phyloP scores from a whole-genome alignment of 805 yeast genomes.

The Sugiyamaella chiloensis region DNA sequence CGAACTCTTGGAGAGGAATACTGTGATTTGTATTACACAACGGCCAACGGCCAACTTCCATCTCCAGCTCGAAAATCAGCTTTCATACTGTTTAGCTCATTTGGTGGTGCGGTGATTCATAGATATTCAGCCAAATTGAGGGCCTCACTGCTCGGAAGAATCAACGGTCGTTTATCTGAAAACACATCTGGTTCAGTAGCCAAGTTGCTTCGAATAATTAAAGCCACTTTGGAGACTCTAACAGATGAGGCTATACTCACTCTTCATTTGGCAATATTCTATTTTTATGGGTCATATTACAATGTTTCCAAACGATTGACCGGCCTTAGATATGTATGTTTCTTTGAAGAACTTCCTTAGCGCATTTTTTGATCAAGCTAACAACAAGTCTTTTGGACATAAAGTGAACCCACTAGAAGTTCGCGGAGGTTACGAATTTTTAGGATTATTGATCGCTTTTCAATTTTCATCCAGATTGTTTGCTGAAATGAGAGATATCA shows the following conservation, averaged over 20 bases:
- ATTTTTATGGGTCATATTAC: slow-evolving; percentile 79
- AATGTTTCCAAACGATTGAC: slow-evolving; percentile 70
- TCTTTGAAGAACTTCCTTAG: too few relatives aligned
- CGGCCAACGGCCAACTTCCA: slow-evolving; percentile 27
- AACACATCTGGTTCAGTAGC: background rate
- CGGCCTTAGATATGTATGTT: slow-evolving; percentile 69
- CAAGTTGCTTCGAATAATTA: background rate
- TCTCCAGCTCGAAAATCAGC: slow-evolving; percentile 44
- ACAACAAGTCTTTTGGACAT: slow-evolving; percentile 31
- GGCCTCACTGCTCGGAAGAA: slow-evolving; percentile 17
- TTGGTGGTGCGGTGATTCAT: slow-evolving; percentile 54
- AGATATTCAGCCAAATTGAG: slow-evolving; percentile 22
- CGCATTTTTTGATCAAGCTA: background rate
- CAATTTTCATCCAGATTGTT: slow-evolving; percentile 25
- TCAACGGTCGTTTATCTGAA: background rate
- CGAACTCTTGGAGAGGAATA: slow-evolving; percentile 94
- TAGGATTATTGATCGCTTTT: slow-evolving; percentile 46
- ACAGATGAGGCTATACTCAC: slow-evolving; percentile 47
- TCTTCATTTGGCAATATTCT: slow-evolving; percentile 76
- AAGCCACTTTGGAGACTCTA: background rate
- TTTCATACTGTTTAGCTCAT: slow-evolving; percentile 57
- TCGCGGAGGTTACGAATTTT: slow-evolving; percentile 58
- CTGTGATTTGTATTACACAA: slow-evolving; percentile 51
- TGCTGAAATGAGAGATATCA: background rate
- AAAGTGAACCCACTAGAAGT: slow-evolving; percentile 29